A percentile compares a stretch with the other conserved stretches of the same genome.
These are phyloP conservation scores for Eimeria maxima DNA, from an alignment of 169 alveolate genomes.

Conservation along the genomic window DNA sequence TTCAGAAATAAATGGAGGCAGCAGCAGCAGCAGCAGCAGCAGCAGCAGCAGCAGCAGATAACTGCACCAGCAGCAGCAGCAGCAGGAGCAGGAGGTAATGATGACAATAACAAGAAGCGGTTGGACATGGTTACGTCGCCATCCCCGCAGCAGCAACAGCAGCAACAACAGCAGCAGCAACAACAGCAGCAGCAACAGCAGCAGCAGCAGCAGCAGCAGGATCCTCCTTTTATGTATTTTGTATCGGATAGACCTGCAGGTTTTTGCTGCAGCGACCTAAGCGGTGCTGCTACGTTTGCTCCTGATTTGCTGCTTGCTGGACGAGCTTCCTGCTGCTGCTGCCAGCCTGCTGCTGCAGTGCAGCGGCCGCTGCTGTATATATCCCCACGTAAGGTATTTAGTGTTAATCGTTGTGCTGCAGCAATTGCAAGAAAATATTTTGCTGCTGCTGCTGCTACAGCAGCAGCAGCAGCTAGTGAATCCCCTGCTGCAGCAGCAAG, in stretches of 20 bases:
- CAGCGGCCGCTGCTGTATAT: not conserved
- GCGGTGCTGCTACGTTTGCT: not conserved
- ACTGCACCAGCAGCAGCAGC: not conserved
- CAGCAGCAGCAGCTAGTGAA: not conserved
- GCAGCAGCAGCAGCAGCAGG: conserved; percentile 11
- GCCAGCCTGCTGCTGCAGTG: not conserved
- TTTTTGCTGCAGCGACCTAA: not conserved
- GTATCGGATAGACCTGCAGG: not conserved
- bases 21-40: conserved; percentile 5
- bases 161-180: not conserved
- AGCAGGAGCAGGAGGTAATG: not conserved
- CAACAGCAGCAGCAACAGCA: not conserved
- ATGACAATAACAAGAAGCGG: not conserved
- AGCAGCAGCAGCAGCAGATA: not conserved
- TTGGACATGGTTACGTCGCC: not conserved
- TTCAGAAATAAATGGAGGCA: not conserved
- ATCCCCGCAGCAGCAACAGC: not conserved
- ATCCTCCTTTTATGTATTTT: not conserved
- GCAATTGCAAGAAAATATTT: not conserved
- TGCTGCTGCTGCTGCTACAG: conserved; percentile 15
- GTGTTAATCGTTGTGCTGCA: not conserved
- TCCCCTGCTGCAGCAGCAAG: not conserved
- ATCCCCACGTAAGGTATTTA: not conserved
- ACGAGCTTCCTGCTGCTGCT: conserved; percentile 12
- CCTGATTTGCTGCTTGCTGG: conserved; percentile 20